phyloP scores from a whole-genome alignment of 345 rosid genomes.

The Acer saccharum region DNA sequence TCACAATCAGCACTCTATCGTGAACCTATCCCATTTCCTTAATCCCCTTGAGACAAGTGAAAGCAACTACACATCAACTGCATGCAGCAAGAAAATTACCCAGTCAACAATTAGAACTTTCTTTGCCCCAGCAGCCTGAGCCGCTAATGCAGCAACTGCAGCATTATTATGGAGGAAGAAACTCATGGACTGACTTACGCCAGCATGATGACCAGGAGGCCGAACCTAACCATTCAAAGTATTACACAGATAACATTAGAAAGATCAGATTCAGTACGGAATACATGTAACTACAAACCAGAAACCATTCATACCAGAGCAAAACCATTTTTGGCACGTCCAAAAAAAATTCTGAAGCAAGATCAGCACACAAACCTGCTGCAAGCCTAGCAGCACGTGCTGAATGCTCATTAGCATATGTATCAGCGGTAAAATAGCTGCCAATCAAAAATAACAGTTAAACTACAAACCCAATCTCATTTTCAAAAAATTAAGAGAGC shows the following conservation, averaged over 20 bases:
- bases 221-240: constrained; percentile 60
- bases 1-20: constrained; percentile 1
- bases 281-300: background rate
- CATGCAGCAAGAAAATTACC: constrained; percentile 50
- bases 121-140: constrained; percentile 90
- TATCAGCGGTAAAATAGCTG: constrained; percentile 97
- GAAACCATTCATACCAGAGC: constrained; percentile 71
- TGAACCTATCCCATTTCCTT: background rate
- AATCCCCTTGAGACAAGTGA: background rate
- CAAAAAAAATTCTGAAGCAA: constrained; percentile 80
- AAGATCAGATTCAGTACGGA: background rate
- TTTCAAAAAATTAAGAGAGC: background rate
- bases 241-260: constrained; percentile 5
- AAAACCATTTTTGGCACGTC: constrained; percentile 84
- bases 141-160: constrained; percentile 92
- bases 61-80: constrained; percentile 24
- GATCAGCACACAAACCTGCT: constrained; percentile 96
- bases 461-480: constrained; percentile 10
- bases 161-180: constrained; percentile 99
- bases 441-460: constrained; percentile 28
- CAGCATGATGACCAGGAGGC: constrained; percentile 99
- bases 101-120: constrained; percentile 94
- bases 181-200: constrained; percentile 88
- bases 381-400: constrained; percentile 98
- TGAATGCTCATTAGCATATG: constrained; percentile 97